These are phyloP conservation scores for Luzula sylvatica DNA, from an alignment of 176 grass and related monocot genomes.

Conservation along the genomic window DNA sequence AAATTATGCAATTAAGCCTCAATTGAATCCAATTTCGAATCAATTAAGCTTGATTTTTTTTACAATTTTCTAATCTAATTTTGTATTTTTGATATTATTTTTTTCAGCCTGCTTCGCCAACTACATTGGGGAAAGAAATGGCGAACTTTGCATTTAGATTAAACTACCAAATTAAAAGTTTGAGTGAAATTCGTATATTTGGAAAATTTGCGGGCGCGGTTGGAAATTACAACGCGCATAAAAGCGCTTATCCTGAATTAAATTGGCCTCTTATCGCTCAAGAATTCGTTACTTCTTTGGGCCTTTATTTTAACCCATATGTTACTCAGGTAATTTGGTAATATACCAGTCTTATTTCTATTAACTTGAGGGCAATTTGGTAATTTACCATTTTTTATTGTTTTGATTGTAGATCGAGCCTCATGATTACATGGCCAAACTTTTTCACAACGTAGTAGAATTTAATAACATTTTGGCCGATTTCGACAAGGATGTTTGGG, in stretches of 20 bases:
- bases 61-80: background rate
- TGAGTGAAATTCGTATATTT: constrained; percentile 48
- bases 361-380: background rate
- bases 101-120: constrained; percentile 86
- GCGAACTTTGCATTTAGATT: constrained; percentile 79
- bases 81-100: background rate
- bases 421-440: constrained; percentile 91
- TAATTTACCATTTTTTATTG: constrained; percentile 1
- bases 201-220: constrained; percentile 93
- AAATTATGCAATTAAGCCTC: background rate
- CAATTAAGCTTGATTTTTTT: background rate
- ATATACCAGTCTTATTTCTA: constrained; percentile 6
- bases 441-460: constrained; percentile 73
- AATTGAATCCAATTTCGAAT: constrained; percentile 3
- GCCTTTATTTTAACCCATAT: constrained; percentile 75
- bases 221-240: constrained; percentile 96
- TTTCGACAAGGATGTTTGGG: constrained; percentile 91
- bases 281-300: constrained; percentile 82
- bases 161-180: constrained; percentile 42
- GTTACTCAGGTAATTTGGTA: constrained; percentile 96
- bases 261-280: constrained; percentile 67
- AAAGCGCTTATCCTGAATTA: constrained; percentile 70
- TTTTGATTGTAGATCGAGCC: constrained; percentile 69
- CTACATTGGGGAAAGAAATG: constrained; percentile 97
- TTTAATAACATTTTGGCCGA: constrained; percentile 86